Evolutionary conservation across 2,329 filamentous ascomycete species (phyloP).

Genomic region (Bipolaris victoriae): DNA sequence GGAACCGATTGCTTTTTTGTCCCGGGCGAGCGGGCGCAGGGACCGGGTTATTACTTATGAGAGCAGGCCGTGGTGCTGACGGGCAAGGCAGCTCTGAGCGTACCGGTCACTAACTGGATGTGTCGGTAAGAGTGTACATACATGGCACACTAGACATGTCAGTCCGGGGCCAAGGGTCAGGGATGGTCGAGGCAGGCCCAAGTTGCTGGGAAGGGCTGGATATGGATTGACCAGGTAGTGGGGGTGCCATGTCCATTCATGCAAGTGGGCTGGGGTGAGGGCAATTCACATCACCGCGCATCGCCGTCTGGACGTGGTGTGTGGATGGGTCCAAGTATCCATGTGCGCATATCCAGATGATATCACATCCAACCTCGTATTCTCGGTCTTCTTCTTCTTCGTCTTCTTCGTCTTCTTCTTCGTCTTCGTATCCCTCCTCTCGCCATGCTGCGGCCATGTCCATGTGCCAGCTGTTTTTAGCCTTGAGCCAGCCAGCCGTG

Average conservation of each 20-base stretch:
- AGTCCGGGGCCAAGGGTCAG: constrained; percentile 3
- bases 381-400: too few species aligned
- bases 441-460: too few species aligned
- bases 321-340: too few species aligned
- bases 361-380: too few species aligned
- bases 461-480: too few species aligned
- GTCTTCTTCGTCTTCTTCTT: too few species aligned
- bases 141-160: too few species aligned
- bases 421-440: too few species aligned
- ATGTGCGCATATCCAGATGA: too few species aligned
- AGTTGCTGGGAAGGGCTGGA: constrained; percentile 12
- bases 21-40: constrained; percentile 3
- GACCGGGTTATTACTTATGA: constrained; percentile 12
- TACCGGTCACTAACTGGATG: not conserved
- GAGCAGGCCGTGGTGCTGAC: constrained; percentile 7
- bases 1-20: constrained; percentile 7
- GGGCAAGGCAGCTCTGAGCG: constrained; percentile 9
- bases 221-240: not conserved
- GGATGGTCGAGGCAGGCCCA: constrained; percentile 7
- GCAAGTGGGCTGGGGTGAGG: too few species aligned
- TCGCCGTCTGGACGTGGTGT: too few species aligned
- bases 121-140: too few species aligned
- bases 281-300: not conserved
- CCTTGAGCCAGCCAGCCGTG: constrained; percentile 3
- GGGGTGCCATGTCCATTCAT: not conserved